Conservation (phyloP, 371 early-diverging fungal genomes). For the Ordospora colligata region DNA sequence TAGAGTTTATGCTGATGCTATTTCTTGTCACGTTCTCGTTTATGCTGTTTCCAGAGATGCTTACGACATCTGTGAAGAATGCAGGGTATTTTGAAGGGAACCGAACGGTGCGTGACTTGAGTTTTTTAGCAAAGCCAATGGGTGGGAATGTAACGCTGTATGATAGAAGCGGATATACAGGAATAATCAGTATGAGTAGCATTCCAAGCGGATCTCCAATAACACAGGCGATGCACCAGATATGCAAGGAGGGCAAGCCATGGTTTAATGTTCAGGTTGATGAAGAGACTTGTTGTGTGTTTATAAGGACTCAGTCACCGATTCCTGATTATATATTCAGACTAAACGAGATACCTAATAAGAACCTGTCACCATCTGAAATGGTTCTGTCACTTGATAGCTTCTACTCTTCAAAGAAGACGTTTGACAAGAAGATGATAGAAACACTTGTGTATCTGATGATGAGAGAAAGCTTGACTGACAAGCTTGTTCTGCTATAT, state of each 20-base stretch:
- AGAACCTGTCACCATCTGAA: not conserved
- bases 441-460: not conserved
- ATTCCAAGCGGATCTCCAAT: not conserved
- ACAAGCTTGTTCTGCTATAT: not conserved
- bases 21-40: not conserved
- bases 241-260: not conserved
- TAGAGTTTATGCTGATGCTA: not conserved
- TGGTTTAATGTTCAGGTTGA: not conserved
- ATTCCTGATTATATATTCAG: not conserved
- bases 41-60: not conserved
- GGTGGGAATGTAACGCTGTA: not conserved
- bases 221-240: not conserved
- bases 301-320: not conserved
- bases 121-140: not conserved
- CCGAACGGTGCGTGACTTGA: not conserved
- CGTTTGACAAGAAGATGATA: not conserved
- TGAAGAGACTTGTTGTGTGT: not conserved
- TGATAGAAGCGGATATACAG: not conserved
- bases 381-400: not conserved
- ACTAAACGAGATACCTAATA: not conserved
- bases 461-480: not conserved
- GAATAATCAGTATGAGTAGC: not conserved
- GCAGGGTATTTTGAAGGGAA: not conserved
- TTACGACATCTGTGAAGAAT: not conserved
- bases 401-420: not conserved